phyloP scores from a whole-genome alignment of 1,139 yeast genomes.

The Meyerozyma guilliermondii region DNA sequence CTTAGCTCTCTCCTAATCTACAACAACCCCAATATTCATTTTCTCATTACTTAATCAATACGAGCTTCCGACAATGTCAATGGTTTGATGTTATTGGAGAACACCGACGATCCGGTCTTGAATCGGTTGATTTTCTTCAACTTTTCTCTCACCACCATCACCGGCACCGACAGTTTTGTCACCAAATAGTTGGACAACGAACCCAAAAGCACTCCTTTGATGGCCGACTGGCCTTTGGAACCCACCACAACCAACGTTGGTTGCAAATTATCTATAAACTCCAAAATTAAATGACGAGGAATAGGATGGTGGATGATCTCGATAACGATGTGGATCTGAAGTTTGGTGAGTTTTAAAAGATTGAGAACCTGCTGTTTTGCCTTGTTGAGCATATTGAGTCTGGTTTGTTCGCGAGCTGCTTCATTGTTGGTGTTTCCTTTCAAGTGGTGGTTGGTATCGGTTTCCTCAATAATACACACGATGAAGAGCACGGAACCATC shows the following conservation, averaged over 20 bases:
- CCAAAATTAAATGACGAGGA: conserved; percentile 80
- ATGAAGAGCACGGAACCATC: conserved; percentile 82
- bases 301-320: conserved; percentile 82
- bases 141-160: conserved; percentile 84
- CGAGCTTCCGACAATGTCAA: conserved; percentile 47
- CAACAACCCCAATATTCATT: too few species aligned
- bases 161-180: conserved; percentile 77
- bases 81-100: conserved; percentile 45
- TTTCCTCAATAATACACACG: conserved; percentile 74
- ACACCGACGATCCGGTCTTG: conserved; percentile 40
- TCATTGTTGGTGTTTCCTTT: conserved; percentile 39
- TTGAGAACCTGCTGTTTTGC: conserved; percentile 58
- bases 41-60: conserved; percentile 25
- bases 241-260: conserved; percentile 85
- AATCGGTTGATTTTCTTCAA: conserved; percentile 69
- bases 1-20: too few species aligned
- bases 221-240: conserved; percentile 69
- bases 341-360: conserved; percentile 61
- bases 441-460: conserved; percentile 41
- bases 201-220: conserved; percentile 73
- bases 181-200: conserved; percentile 73
- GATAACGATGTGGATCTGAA: conserved; percentile 70
- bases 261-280: conserved; percentile 73
- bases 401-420: conserved; percentile 41
- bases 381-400: conserved; percentile 55